Conservation (phyloP, 2,329 filamentous ascomycete genomes). For the Fusarium brevicatenulatum region DNA sequence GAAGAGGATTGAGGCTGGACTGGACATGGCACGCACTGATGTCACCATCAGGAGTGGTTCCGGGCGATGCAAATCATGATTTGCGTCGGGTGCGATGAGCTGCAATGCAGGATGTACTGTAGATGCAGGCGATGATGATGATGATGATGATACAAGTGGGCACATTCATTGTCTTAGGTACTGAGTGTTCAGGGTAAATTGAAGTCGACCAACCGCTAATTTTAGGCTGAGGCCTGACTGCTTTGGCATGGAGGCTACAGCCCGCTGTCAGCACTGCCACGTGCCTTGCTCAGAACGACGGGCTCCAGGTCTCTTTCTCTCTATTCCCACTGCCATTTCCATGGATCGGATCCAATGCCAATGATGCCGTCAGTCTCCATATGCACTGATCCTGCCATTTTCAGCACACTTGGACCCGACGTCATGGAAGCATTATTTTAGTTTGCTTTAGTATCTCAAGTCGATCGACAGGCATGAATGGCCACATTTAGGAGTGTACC, state of each 20-base stretch:
- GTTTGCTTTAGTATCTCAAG: not conserved
- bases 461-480: not conserved
- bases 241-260: not conserved
- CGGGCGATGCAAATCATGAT: conserved; percentile 22
- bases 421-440: conserved; percentile 11
- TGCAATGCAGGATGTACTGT: conserved; percentile 1
- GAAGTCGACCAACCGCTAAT: not conserved
- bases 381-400: conserved; percentile 9
- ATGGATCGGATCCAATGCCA: not conserved
- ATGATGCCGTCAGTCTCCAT: not conserved
- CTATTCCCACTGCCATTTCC: conserved; percentile 18
- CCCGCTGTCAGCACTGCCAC: conserved; percentile 17
- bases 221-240: conserved; percentile 19
- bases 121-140: not conserved
- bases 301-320: not conserved
- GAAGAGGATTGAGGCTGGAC: not conserved
- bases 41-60: conserved; percentile 10
- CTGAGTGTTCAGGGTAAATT: not conserved
- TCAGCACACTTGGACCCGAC: not conserved
- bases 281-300: conserved; percentile 17
- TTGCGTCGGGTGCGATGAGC: not conserved
- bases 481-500: not conserved
- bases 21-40: conserved; percentile 7
- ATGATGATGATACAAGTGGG: not conserved
- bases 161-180: not conserved